Base-by-base conservation (phyloP, 306 rosid species). In the Glycine latifolia region DNA sequence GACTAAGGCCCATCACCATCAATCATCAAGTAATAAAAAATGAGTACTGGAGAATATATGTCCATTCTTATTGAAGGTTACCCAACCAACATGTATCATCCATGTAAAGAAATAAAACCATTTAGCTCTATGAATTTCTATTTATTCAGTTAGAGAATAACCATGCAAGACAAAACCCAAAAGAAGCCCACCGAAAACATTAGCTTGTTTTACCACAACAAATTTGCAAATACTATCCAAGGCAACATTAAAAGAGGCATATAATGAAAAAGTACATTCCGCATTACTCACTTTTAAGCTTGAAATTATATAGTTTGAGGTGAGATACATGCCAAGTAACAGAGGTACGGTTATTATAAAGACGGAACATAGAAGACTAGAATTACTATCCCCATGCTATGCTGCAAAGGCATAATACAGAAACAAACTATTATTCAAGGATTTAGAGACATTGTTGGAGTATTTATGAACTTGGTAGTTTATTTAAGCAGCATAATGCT, bases 381-480 rank as follows among this genome's bases (percentile, higher is more conserved):
- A 67, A 48, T 71, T 71, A 61, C n/a, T 50, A 35, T 43, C 61
- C 78, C 16, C 61, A 44, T 61, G 78, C 82, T 31, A 76, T 39
- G 73, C 70, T 17, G 31, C 12, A 43, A 52, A 71, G 16, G 58
- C 17, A 43, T 54, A 50, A 35, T 6, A 9, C 15, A 74, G 46
- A 31, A 5, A 67, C 66, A 66, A 33, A 58, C 47, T 39, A 41
- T 75, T 50, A 60, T 52, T 73, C 20, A 59, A 47, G 26, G 15
- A 55, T 39, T 11, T 41, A 41, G 69, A 49, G 47, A 49, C 67
- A 73, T 54, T 73, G 65, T 47, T 75, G 81, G 56, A 61, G 48
- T 60, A 8, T 43, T 75, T 7, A 46, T 47, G 44, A 60, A 49
- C 11, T 76, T 17, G 58, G 17, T 75, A 5, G 15, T 3, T 50